Percentiles rank a stretch among this genome's conserved stretches.
These are phyloP conservation scores for Cucurbita pepo DNA, from an alignment of 306 rosid genomes.

Conservation along the genomic window DNA sequence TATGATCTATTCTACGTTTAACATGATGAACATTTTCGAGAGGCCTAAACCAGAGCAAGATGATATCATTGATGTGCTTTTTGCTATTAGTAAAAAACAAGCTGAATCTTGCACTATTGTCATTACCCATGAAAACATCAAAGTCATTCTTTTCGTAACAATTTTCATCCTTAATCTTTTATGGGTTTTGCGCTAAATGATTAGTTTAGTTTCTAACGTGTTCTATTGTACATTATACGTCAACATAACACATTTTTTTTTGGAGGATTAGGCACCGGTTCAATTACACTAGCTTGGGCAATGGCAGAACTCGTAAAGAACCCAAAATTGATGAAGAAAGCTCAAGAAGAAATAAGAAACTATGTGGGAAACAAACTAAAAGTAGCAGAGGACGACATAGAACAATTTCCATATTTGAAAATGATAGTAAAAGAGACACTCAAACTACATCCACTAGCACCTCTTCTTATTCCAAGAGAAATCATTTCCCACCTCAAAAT, in stretches of 20 bases:
- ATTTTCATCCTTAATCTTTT: too few relatives aligned
- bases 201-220: too few relatives aligned
- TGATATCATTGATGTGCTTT: too few relatives aligned
- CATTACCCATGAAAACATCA: too few relatives aligned
- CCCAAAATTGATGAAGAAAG: background rate
- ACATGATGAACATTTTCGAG: too few relatives aligned
- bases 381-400: conserved; percentile 15
- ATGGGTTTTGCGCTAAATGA: too few relatives aligned
- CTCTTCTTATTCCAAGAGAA: conserved; percentile 35
- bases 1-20: too few relatives aligned
- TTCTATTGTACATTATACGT: background rate
- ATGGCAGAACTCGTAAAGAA: conserved; percentile 23
- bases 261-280: conserved; percentile 18
- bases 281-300: conserved; percentile 21
- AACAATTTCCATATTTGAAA: conserved; percentile 19
- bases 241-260: conserved; percentile 21
- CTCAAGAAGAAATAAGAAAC: conserved; percentile 22
- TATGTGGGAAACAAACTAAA: conserved; percentile 1
- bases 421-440: conserved; percentile 28
- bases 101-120: too few relatives aligned
- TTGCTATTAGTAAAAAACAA: too few relatives aligned
- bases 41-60: too few relatives aligned
- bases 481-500: conserved; percentile 5
- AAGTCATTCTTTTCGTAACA: too few relatives aligned
- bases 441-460: conserved; percentile 29